Percentiles rank a stretch among this genome's conserved stretches.
phyloP scores from a whole-genome alignment of 228 moss, liverwort and hornwort genomes.

The Sphagnum fallax region DNA sequence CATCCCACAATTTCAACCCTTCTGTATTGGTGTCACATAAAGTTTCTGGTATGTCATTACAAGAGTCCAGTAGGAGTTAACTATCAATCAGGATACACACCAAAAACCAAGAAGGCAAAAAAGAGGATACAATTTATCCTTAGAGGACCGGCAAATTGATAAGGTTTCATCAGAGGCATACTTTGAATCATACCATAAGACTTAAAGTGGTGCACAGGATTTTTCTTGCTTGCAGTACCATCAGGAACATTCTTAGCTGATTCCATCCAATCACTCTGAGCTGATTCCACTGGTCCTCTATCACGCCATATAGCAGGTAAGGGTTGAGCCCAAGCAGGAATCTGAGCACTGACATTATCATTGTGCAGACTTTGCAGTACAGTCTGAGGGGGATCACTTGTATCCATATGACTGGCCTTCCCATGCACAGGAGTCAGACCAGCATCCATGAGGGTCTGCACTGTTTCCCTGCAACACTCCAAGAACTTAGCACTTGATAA shows the following conservation, averaged over 20 bases:
- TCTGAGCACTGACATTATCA: slow-evolving; percentile 4
- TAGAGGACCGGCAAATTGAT: no score
- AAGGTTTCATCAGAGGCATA: no score
- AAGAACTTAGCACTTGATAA: no score
- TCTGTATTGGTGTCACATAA: neutral
- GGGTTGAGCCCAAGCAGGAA: slow-evolving; percentile 14
- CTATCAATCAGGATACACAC: no score
- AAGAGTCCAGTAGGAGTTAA: no score
- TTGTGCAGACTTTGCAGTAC: slow-evolving; percentile 8
- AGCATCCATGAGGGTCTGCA: slow-evolving; percentile 31
- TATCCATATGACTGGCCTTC: slow-evolving; percentile 8
- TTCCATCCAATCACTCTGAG: slow-evolving; percentile 12
- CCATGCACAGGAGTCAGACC: slow-evolving; percentile 25
- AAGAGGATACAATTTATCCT: no score
- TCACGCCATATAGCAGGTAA: slow-evolving; percentile 31
- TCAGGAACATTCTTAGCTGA: slow-evolving; percentile 7
- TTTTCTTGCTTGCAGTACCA: slow-evolving; percentile 11
- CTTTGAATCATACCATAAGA: slow-evolving; percentile 13
- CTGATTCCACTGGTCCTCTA: slow-evolving; percentile 13
- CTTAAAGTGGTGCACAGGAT: slow-evolving; percentile 10
- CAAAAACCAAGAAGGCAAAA: no score
- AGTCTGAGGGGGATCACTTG: slow-evolving; percentile 3
- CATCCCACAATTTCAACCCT: neutral
- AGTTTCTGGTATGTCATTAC: no score
- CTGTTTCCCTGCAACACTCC: slow-evolving; percentile 28